These are phyloP conservation scores for Xylaria flabelliformis DNA, from an alignment of 495 filamentous ascomycete species.

Conservation along the genomic window DNA sequence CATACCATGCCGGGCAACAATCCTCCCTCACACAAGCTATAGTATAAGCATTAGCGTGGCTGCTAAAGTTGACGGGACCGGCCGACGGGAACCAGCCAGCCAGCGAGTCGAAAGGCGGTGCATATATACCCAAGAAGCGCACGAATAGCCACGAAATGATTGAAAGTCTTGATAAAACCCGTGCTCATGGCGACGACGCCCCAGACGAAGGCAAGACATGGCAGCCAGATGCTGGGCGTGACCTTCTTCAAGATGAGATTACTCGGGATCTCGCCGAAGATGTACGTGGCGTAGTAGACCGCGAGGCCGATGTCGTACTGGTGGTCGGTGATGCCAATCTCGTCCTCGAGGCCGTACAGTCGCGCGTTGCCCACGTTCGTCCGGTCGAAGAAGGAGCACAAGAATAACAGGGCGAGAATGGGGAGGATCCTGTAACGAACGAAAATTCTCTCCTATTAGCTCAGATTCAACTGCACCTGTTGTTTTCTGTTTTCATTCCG, in stretches of 20 bases:
- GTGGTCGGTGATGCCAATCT: conserved; percentile 65
- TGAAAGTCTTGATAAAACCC: conserved; percentile 76
- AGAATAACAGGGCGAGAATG: conserved; percentile 54
- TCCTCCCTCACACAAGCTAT: conserved; percentile 53
- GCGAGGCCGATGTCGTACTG: conserved; percentile 73
- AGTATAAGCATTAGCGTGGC: neutral
- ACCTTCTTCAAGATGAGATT: conserved; percentile 84
- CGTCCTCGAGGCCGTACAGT: conserved; percentile 70
- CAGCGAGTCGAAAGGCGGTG: conserved; percentile 37
- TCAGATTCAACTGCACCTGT: neutral
- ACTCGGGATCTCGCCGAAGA: conserved; percentile 74
- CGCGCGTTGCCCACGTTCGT: conserved; percentile 86
- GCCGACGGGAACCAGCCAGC: neutral
- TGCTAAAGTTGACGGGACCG: neutral
- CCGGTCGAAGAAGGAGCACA: conserved; percentile 76
- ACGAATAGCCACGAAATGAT: conserved; percentile 75
- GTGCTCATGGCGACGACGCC: conserved; percentile 66
- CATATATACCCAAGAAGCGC: conserved; percentile 76
- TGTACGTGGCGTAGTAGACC: conserved; percentile 64
- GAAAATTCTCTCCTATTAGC: neutral
- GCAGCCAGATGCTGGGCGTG: conserved; percentile 65
- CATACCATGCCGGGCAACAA: conserved; percentile 58
- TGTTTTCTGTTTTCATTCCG: neutral
- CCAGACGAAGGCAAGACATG: conserved; percentile 62
- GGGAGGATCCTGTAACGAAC: conserved; percentile 49